Base-by-base conservation (phyloP, 768 basidiomycete species). In the Amanita pseudoporphyria region DNA sequence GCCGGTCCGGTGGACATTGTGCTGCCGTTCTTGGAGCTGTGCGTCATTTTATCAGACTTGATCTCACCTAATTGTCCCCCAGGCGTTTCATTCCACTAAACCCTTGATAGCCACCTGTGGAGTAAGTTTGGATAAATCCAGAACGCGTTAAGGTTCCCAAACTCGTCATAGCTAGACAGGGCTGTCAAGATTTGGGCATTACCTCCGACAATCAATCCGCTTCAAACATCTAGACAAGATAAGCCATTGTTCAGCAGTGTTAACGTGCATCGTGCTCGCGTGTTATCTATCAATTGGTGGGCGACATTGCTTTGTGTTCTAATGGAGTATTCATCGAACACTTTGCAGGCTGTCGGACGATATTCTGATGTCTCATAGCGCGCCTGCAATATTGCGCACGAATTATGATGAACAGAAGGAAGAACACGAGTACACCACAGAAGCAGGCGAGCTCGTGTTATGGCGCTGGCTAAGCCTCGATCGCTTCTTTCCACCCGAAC, bases 71-170 rank as follows among this genome's bases (percentile, higher is more conserved):
- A 37, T 47, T 18, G n/a, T 37, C 36, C 14, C 42, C 13, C 38
- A 87, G 85, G 77, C 80, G 22, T 90, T 89, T 63, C 84, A 89
- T 60, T 72, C 77, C 0, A 63, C 64, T 9, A 64, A 73, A 45
- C 83, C 84, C 3, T 55, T 89, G 13, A 71, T 90, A 45, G 86
- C 85, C 9, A 90, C 87, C 13, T 83, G 85, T 57, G 87, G 87
- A 18, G 87, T 88, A 61, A 52, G 80, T 66, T 39, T 6, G 9
- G 13, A 16, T 2, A 21, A 24, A 13, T 13, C 6, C 16, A 6
- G 28, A 16, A 5, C 9, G 10, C 9, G 4, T n/a, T 7, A 30
- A 16, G 6, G 42, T 44, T 18, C 21, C 40, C 21, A n/a, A 30
- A 14, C 22, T 16, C 26, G 10, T 28, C 49, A 12, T 47, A 89